Base-by-base conservation (phyloP, 257 asterid species). In the Verbena officinalis region DNA sequence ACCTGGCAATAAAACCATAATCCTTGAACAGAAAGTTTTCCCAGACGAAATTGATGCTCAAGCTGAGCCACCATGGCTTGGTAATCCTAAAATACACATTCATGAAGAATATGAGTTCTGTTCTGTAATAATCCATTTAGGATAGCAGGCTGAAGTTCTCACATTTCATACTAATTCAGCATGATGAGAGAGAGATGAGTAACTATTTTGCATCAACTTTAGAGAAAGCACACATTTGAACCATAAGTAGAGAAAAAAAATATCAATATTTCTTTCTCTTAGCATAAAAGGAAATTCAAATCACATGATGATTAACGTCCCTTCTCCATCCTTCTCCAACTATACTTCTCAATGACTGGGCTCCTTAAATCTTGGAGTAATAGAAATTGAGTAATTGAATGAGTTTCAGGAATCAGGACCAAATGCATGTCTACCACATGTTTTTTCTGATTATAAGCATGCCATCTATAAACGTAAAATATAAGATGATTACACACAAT, bases 1-100 rank as follows among this genome's bases (percentile, higher is more conserved):
- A 94, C 99, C 97, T 94, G 99, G 82, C 99, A 94, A 72, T 90
- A 94, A 73, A 94, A 90, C 99, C 99, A 94, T 55, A 94, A 79
- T 71, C 99, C 99, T 79, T 90, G 97, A 64, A 90, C 80, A 50
- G 97, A 94, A 73, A 94, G 95, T 80, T 82, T 90, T 73, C 97
- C 87, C 64, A 90, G 58, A 55, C 92, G 95, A 85, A 94, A 94
- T 67, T 94, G 99, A 84, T 91, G 98, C 64, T 91, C 98, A 55
- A 91, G 89, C 79, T 91, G 98, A 57, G 98, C 98, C 78, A 93
- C 97, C 97, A 90, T 78, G 59, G 99, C 96, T 80, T 90, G 92
- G 76, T 94, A 94, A 80, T 90, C 99, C 99, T 94, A 72, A 11
- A 52, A 71, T 31, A 36, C 67, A 69, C 40, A 68, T 58, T 68